A percentile compares a stretch with the other conserved stretches of the same genome.
Evolutionary conservation across 2,329 filamentous ascomycete species (phyloP).

Genomic region (Fusarium anguioides): DNA sequence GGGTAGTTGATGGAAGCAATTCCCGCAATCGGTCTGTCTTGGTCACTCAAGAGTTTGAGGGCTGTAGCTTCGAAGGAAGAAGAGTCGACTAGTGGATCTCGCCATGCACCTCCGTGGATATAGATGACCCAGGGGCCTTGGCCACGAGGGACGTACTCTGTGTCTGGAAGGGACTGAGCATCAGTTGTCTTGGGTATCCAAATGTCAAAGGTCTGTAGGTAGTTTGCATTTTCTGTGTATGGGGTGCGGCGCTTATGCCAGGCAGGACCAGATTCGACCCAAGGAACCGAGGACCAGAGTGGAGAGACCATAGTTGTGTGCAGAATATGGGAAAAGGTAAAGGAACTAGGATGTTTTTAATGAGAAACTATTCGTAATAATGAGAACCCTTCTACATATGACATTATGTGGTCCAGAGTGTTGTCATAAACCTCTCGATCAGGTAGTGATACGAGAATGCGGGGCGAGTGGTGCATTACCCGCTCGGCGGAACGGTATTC

Average conservation of each 20-base stretch:
- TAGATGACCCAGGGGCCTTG: neutral
- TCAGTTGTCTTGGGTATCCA: neutral
- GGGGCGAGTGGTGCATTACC: too few relatives aligned
- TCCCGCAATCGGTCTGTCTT: neutral
- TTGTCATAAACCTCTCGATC: too few relatives aligned
- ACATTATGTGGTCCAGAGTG: too few relatives aligned
- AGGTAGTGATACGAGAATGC: too few relatives aligned
- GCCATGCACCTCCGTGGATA: constrained; percentile 13
- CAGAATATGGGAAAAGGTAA: too few relatives aligned
- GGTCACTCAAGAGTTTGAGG: neutral
- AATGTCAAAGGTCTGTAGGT: neutral
- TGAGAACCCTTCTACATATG: too few relatives aligned
- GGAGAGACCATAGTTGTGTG: neutral
- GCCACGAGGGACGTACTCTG: accelerated
- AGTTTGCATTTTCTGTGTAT: neutral
- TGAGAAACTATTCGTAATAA: too few relatives aligned
- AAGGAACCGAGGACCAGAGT: neutral
- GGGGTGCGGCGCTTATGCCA: neutral
- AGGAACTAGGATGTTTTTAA: too few relatives aligned
- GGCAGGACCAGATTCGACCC: neutral
- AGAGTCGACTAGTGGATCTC: constrained; percentile 7
- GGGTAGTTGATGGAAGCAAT: neutral
- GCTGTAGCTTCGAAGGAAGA: neutral
- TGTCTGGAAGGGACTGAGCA: neutral
- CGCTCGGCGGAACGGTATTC: too few relatives aligned